Conservation (phyloP, 192 early-diverging fungal species). For the Borealophlyctis nickersoniae region DNA sequence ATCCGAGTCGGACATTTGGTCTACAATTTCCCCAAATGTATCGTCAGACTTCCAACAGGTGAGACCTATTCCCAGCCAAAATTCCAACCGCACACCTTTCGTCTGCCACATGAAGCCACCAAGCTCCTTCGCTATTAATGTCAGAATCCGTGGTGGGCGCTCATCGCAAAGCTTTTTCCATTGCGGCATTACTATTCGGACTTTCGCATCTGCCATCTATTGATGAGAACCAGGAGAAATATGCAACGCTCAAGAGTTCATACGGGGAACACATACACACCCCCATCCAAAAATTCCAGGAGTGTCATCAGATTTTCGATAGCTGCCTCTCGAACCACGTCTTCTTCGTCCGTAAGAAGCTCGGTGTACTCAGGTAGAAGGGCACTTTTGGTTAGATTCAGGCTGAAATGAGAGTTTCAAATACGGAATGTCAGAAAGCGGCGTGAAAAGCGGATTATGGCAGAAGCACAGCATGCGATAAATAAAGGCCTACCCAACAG, state of each 20-base stretch:
- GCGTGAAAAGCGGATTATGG: slow-evolving; percentile 10
- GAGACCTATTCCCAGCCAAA: not conserved
- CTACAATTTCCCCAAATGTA: no score
- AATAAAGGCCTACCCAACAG: slow-evolving; percentile 29
- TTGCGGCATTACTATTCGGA: slow-evolving; percentile 38
- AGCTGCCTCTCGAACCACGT: slow-evolving; percentile 42
- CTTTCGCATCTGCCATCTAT: slow-evolving; percentile 23
- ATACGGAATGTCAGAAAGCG: not conserved
- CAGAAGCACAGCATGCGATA: not conserved
- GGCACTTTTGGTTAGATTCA: slow-evolving; percentile 21
- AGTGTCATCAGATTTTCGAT: slow-evolving; percentile 40
- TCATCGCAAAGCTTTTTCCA: slow-evolving; percentile 49
- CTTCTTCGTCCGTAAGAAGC: slow-evolving; percentile 53
- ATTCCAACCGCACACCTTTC: slow-evolving; percentile 18
- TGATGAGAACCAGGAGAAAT: no score
- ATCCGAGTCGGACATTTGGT: slow-evolving; percentile 37
- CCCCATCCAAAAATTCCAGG: slow-evolving; percentile 39
- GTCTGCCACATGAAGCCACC: slow-evolving; percentile 46
- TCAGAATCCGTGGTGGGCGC: slow-evolving; percentile 26
- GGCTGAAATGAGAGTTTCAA: no score
- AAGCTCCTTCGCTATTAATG: slow-evolving; percentile 35
- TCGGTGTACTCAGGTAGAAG: slow-evolving; percentile 48
- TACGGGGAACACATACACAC: slow-evolving; percentile 11
- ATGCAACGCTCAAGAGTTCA: no score
- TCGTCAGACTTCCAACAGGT: no score